These are phyloP conservation scores for Leccinum pellstonianum DNA, from an alignment of 768 basidiomycete species.

Conservation along the genomic window DNA sequence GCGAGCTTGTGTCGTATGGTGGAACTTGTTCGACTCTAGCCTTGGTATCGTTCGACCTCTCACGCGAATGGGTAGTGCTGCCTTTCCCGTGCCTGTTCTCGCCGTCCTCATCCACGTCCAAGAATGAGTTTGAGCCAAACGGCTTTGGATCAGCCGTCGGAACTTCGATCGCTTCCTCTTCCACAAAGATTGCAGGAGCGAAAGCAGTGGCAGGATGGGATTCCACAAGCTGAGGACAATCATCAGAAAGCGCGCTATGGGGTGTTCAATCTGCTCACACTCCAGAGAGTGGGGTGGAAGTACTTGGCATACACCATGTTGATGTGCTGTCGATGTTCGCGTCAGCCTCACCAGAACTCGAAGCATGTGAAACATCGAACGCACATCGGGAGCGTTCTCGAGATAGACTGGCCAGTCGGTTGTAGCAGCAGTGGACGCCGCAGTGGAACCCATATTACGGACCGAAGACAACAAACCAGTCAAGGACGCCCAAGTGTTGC, in stretches of 20 bases:
- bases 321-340: conserved; percentile 7
- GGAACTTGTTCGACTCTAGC: neutral
- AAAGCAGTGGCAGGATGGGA: conserved; percentile 15
- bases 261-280: conserved; percentile 4
- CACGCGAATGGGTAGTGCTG: neutral
- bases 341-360: neutral
- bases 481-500: conserved; percentile 9
- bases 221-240: conserved; percentile 11
- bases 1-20: conserved; percentile 14
- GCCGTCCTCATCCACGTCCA: conserved; percentile 13
- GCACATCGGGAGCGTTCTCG: conserved; percentile 15
- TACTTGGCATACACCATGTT: conserved; percentile 22
- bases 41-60: neutral
- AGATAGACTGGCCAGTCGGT: conserved; percentile 3
- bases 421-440: neutral
- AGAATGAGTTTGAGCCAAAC: conserved; percentile 15
- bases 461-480: conserved; percentile 9
- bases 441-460: neutral
- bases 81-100: neutral
- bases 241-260: neutral
- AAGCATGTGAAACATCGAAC: neutral
- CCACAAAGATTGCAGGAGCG: conserved; percentile 20
- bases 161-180: conserved; percentile 14
- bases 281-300: conserved; percentile 25
- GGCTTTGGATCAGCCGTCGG: conserved; percentile 3